A percentile compares a stretch with the other conserved stretches of the same genome.
Conservation (phyloP, 805 yeast species). For the Kuraishia piskuri region DNA sequence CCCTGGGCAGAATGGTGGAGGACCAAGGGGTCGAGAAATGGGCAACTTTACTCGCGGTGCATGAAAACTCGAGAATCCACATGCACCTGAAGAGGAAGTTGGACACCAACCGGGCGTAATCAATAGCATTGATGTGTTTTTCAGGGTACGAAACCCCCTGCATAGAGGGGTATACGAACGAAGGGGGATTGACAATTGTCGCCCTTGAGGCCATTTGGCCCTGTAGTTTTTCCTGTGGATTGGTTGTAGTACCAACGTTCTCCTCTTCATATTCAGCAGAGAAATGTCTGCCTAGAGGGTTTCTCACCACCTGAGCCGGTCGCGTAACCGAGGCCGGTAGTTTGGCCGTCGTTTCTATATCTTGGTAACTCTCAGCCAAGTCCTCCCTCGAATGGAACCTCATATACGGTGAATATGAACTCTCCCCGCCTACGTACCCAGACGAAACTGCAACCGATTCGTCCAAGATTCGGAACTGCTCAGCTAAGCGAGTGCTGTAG, state of each 20-base stretch:
- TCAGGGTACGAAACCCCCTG: not conserved
- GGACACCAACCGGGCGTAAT: not conserved
- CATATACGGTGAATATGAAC: conserved; percentile 23
- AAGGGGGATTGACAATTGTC: not conserved
- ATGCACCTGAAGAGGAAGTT: not conserved
- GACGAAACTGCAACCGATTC: conserved; percentile 34
- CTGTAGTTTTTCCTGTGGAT: not conserved
- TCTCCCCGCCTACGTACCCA: conserved; percentile 26
- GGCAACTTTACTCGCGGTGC: conserved; percentile 4
- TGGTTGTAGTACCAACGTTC: not conserved
- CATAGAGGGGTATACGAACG: not conserved
- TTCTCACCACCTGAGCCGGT: not conserved
- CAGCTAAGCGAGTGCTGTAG: not conserved
- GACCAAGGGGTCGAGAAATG: conserved; percentile 12
- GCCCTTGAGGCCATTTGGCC: not conserved
- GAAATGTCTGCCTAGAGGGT: not conserved
- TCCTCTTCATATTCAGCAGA: not conserved
- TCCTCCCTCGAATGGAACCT: conserved; percentile 8
- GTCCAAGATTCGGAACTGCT: conserved; percentile 20
- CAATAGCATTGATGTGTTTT: not conserved
- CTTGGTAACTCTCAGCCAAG: conserved; percentile 2
- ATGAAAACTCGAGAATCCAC: conserved; percentile 3
- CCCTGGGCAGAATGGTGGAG: conserved; percentile 1
- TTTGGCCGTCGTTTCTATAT: not conserved
- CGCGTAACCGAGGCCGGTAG: not conserved